These are phyloP conservation scores for Peniophora sp. DNA, from an alignment of 1,284 basidiomycete species.

Conservation along the genomic window DNA sequence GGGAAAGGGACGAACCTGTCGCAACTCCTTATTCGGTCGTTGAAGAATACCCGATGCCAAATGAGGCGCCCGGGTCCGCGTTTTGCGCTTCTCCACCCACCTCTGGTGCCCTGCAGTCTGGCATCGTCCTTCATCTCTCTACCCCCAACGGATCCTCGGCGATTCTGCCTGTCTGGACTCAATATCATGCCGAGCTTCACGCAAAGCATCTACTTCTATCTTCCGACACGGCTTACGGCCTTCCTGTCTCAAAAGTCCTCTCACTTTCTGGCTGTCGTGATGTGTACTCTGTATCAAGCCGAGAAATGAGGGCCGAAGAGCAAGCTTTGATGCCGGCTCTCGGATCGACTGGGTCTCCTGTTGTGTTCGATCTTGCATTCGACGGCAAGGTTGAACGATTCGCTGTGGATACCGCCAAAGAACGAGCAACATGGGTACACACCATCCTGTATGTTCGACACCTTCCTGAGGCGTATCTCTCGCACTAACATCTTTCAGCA, in stretches of 20 bases:
- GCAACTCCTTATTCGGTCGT: neutral
- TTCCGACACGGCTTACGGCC: slow-evolving; percentile 34
- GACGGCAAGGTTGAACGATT: slow-evolving; percentile 49
- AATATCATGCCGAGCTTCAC: slow-evolving; percentile 43
- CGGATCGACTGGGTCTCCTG: slow-evolving; percentile 29
- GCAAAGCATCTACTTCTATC: slow-evolving; percentile 38
- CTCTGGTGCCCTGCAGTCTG: slow-evolving; percentile 20
- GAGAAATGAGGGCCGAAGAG: slow-evolving; percentile 36
- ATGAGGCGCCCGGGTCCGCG: slow-evolving; percentile 7
- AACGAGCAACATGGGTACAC: slow-evolving; percentile 63
- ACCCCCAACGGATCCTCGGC: slow-evolving; percentile 16
- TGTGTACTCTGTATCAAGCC: slow-evolving; percentile 45
- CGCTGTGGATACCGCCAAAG: slow-evolving; percentile 48
- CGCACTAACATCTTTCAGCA: neutral
- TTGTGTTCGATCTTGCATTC: slow-evolving; percentile 58
- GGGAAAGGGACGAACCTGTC: slow-evolving; percentile 16
- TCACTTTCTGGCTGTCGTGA: slow-evolving; percentile 47
- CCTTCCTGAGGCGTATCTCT: neutral
- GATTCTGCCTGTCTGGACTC: slow-evolving; percentile 42
- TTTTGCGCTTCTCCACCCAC: slow-evolving; percentile 23
- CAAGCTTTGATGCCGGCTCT: slow-evolving; percentile 28
- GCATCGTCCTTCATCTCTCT: slow-evolving; percentile 45
- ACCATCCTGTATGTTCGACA: slow-evolving; percentile 49
- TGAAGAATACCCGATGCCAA: neutral
- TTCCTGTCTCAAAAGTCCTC: slow-evolving; percentile 38